Base-by-base conservation (phyloP, 2,329 filamentous ascomycete genomes). In the Penicillium brevicompactum region DNA sequence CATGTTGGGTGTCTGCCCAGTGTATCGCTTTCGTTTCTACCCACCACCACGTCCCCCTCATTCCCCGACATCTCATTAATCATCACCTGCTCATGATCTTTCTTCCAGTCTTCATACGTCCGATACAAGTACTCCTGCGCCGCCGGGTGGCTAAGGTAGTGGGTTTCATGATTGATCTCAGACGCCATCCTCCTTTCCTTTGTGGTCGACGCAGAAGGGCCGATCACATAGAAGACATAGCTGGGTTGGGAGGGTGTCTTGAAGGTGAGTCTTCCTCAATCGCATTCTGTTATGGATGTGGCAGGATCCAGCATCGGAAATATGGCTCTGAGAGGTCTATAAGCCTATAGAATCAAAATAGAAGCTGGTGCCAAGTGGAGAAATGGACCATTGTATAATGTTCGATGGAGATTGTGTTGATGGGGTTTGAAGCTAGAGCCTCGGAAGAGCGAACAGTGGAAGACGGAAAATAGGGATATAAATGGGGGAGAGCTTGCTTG, bases 131-230 rank as follows among this genome's bases (percentile, higher is more conserved):
- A 31, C 16, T 31, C n/a, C 43, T 47, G 50, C 21, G 24, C 34
- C 50, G 16, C 34, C 34, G 50, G 41, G 42, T 52, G 44, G 7
- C 47, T 52, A 46, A 22, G 44, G 34, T 52, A 52, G 43, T 46
- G 47, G 41, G 50, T 46, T 43, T 47, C 43, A 47, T 52, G 50
- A 32, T 52, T 47, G 5, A 52, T 47, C 43, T 52, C 50, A 52
- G 22, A 52, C 50, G 47, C 50, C 50, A 6, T 52, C 43, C 50
- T 40, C 42, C 22, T 47, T 47, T n/a, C 50, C 50, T 24, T 46
- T 52, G 32, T 52, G 50, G 43, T 52, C 50, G 42, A 47, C 32
- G 32, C 44, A 52, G 50, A 52, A 52, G 47, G 50, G 34, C 43
- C 50, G 43, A 52, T 32, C 32, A 30, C 50, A 52, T 47, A 52